Percentiles rank a stretch among this genome's conserved stretches.
Evolutionary conservation across 306 rosid genomes (phyloP).

Genomic region (Inga leiocalycina): DNA sequence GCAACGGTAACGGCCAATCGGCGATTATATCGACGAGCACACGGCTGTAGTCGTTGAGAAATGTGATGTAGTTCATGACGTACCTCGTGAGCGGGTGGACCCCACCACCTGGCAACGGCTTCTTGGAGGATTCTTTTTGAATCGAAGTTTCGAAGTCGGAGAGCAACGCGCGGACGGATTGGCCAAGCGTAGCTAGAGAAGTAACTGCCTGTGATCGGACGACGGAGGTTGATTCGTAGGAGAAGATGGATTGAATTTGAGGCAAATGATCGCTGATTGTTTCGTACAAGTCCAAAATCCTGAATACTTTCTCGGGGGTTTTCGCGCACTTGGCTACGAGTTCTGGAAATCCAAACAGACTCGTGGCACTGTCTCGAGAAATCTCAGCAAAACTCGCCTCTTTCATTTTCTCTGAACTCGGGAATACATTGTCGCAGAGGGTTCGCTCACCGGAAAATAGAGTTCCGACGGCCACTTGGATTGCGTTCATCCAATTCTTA

Average conservation of each 20-base stretch:
- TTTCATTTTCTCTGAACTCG: conserved; percentile 36
- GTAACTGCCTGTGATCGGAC: conserved; percentile 52
- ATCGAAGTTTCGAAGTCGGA: conserved; percentile 72
- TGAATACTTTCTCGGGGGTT: conserved; percentile 75
- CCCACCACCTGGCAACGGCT: conserved; percentile 59
- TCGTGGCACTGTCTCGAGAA: conserved; percentile 52
- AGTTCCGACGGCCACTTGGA: conserved; percentile 59
- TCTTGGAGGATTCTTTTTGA: conserved; percentile 63
- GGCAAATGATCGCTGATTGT: conserved; percentile 56
- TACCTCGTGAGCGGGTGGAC: conserved; percentile 82
- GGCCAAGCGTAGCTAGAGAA: conserved; percentile 45
- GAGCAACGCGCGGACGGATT: conserved; percentile 53
- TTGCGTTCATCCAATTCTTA: conserved; percentile 66
- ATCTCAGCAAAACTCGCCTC: conserved; percentile 70
- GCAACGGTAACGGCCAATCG: conserved; percentile 50
- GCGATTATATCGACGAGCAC: conserved; percentile 55
- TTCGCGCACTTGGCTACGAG: conserved; percentile 74
- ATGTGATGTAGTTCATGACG: conserved; percentile 73
- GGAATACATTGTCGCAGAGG: conserved; percentile 67
- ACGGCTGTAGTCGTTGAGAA: conserved; percentile 65
- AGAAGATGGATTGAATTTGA: conserved; percentile 70
- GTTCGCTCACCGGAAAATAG: conserved; percentile 69
- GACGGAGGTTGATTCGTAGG: conserved; percentile 56
- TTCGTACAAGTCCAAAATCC: conserved; percentile 65
- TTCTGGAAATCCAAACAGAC: conserved; percentile 75